phyloP scores from a whole-genome alignment of 2,329 filamentous ascomycete species.

The Coniochaeta prunicola region DNA sequence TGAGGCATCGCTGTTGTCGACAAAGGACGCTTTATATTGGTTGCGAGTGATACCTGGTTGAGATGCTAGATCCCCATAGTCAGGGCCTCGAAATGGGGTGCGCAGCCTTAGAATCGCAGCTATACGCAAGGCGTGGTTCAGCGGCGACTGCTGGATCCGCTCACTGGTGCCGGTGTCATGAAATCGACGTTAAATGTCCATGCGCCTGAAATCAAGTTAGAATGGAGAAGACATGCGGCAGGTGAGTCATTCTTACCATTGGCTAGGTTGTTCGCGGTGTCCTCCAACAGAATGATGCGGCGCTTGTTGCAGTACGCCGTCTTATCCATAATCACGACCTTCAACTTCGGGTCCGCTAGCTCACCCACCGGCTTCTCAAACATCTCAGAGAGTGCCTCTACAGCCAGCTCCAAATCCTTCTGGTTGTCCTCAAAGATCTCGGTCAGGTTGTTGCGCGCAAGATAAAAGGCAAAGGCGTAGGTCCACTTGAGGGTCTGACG shows the following conservation, averaged over 20 bases:
- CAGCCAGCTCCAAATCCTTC: constrained; percentile 94
- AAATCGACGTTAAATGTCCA: constrained; percentile 38
- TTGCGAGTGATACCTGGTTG: neutral
- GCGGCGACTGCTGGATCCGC: constrained; percentile 16
- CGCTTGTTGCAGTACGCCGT: constrained; percentile 94
- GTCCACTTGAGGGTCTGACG: constrained; percentile 99
- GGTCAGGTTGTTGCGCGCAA: constrained; percentile 90
- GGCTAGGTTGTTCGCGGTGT: constrained; percentile 88
- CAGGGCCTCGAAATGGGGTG: no score
- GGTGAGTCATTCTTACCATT: constrained; percentile 47
- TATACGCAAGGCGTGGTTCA: constrained; percentile 5
- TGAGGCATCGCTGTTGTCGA: neutral
- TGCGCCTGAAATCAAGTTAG: constrained; percentile 28
- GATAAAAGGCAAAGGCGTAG: constrained; percentile 96
- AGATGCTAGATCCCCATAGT: neutral
- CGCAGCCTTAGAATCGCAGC: no score
- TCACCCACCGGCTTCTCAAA: constrained; percentile 95
- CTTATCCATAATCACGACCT: constrained; percentile 98
- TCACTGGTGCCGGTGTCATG: constrained; percentile 9
- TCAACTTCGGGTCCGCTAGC: constrained; percentile 77
- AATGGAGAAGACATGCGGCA: neutral
- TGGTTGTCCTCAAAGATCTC: constrained; percentile 99
- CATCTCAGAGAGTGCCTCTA: constrained; percentile 96
- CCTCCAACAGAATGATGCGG: constrained; percentile 79
- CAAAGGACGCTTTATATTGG: neutral